Percentiles rank a stretch among this genome's conserved stretches.
Evolutionary conservation across 1,139 yeast genomes (phyloP).

Genomic region (Hyphopichia fennica): DNA sequence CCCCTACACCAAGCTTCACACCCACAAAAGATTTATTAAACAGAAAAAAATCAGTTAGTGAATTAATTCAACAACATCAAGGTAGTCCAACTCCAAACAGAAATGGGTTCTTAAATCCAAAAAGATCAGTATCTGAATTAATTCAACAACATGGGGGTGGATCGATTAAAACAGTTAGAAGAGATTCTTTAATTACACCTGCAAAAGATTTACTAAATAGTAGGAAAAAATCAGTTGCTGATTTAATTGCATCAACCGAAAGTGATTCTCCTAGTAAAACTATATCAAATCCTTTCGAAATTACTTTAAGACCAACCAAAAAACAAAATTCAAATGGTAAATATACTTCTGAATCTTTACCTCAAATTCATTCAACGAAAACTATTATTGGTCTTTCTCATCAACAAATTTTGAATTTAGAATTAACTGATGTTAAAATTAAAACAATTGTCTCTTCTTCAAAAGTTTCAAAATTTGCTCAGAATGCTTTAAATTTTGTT

Average conservation of each 20-base stretch:
- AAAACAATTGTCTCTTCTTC: constrained; percentile 37
- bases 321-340: constrained; percentile 27
- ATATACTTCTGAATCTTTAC: constrained; percentile 28
- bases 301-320: constrained; percentile 33
- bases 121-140: constrained; percentile 4
- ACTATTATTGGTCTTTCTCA: constrained; percentile 44
- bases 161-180: background rate
- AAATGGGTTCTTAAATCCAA: background rate
- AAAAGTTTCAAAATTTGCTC: constrained; percentile 31
- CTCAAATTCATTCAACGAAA: constrained; percentile 35
- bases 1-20: constrained; percentile 3
- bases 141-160: constrained; percentile 6
- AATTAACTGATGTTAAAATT: constrained; percentile 38
- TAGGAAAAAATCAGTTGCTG: constrained; percentile 3
- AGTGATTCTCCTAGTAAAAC: background rate
- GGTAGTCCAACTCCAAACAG: background rate
- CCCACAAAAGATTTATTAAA: constrained; percentile 1
- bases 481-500: constrained; percentile 28
- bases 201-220: constrained; percentile 1
- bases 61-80: constrained; percentile 4
- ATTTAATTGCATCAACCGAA: background rate
- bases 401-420: constrained; percentile 35
- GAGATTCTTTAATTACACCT: constrained; percentile 2
- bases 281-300: constrained; percentile 24
- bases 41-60: constrained; percentile 2